A percentile compares a stretch with the other conserved stretches of the same genome.
Evolutionary conservation across 73 alveolate genomes (phyloP).

Genomic region (Effrenium voratum): DNA sequence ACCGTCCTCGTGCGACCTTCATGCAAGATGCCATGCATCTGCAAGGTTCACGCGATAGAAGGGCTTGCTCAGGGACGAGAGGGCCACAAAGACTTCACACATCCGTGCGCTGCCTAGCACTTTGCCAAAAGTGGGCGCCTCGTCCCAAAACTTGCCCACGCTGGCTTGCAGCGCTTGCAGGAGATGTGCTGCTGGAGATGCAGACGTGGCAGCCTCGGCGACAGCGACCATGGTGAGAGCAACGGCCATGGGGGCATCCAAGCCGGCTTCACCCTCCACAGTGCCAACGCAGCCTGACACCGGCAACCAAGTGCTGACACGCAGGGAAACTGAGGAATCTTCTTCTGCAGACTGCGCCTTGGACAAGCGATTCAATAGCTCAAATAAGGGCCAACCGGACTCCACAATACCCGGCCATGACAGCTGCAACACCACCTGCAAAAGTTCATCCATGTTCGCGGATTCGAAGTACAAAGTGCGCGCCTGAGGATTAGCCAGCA

Average conservation of each 20-base stretch:
- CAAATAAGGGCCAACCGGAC: slow-evolving; percentile 92
- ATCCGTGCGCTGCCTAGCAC: slow-evolving; percentile 34
- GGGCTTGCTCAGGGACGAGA: slow-evolving; percentile 28
- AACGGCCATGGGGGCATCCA: slow-evolving; percentile 32
- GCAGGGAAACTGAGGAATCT: neutral
- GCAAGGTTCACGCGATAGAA: slow-evolving; percentile 84
- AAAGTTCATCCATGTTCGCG: neutral
- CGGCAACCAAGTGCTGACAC: neutral
- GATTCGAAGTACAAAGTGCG: neutral
- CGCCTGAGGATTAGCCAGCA: slow-evolving; percentile 39
- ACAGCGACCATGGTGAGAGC: neutral
- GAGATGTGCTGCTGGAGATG: neutral
- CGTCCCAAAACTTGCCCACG: slow-evolving; percentile 6
- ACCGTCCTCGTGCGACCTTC: neutral
- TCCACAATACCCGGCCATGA: slow-evolving; percentile 46
- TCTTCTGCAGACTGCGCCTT: neutral
- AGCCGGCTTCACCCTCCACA: neutral
- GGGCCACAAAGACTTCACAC: slow-evolving; percentile 11
- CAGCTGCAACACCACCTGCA: neutral
- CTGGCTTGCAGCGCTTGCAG: neutral
- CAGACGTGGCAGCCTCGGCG: neutral
- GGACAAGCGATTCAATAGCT: slow-evolving; percentile 14
- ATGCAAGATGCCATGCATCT: slow-evolving; percentile 83
- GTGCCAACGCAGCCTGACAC: slow-evolving; percentile 3
- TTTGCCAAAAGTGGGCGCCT: neutral